These are phyloP conservation scores for Fomitopsis serialis DNA, from an alignment of 768 basidiomycete genomes.

Conservation along the genomic window DNA sequence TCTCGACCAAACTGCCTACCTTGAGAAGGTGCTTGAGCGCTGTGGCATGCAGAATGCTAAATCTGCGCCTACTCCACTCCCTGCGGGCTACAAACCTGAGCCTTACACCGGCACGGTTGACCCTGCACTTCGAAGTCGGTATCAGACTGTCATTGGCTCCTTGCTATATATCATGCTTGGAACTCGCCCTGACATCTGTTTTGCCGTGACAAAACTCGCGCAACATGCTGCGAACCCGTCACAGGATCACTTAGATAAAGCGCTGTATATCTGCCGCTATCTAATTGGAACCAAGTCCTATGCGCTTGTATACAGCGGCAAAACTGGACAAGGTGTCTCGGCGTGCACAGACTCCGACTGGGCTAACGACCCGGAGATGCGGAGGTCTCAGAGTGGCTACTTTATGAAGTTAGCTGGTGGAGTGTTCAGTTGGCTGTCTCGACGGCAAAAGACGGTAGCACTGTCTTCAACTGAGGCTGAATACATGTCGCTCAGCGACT, in stretches of 20 bases:
- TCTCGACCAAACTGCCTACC: slow-evolving; percentile 11
- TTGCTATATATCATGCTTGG: slow-evolving; percentile 13
- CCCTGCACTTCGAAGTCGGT: background rate
- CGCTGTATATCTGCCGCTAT: slow-evolving; percentile 1
- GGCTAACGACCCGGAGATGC: background rate
- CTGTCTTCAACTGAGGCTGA: slow-evolving; percentile 4
- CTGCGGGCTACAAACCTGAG: slow-evolving; percentile 5
- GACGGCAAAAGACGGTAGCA: slow-evolving; percentile 1
- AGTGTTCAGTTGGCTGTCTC: slow-evolving; percentile 1
- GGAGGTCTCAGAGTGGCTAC: slow-evolving; percentile 2
- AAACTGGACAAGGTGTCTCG: background rate
- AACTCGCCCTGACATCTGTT: slow-evolving; percentile 35
- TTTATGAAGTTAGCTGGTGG: slow-evolving; percentile 2
- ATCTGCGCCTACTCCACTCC: slow-evolving; percentile 6
- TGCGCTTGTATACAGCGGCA: slow-evolving; percentile 1
- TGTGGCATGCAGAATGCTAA: slow-evolving; percentile 11
- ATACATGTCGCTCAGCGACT: slow-evolving; percentile 2
- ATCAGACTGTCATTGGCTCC: slow-evolving; percentile 6
- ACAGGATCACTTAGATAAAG: slow-evolving; percentile 1
- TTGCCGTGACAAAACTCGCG: slow-evolving; percentile 26
- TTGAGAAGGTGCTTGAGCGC: background rate
- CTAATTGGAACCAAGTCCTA: slow-evolving; percentile 1
- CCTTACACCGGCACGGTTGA: background rate
- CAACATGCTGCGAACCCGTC: slow-evolving; percentile 29
- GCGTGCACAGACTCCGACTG: slow-evolving; percentile 5